These are phyloP conservation scores for Phytophthora parvispora DNA, from an alignment of 352 stramenopile species.

Conservation along the genomic window DNA sequence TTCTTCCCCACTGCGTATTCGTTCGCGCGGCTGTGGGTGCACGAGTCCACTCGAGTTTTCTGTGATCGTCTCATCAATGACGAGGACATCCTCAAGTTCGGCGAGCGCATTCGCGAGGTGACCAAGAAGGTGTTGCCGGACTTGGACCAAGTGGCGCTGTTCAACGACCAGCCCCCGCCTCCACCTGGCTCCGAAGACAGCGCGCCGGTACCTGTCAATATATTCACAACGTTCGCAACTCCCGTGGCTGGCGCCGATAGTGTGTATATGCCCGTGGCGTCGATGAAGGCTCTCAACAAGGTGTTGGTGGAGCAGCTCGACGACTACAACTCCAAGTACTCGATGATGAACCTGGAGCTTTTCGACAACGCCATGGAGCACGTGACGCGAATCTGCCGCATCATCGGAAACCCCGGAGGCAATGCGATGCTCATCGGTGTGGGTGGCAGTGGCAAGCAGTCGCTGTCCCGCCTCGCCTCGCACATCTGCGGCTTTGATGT, in stretches of 20 bases:
- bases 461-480: conserved; percentile 95
- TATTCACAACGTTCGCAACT: conserved; percentile 97
- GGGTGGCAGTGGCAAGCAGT: conserved; percentile 97
- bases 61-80: conserved; percentile 97
- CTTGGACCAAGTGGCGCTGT: conserved; percentile 86
- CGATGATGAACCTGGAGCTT: conserved; percentile 99
- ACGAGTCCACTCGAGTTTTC: conserved; percentile 98
- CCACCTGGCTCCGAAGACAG: conserved; percentile 33
- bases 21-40: conserved; percentile 95
- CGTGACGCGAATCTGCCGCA: conserved; percentile 97
- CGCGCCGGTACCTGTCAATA: conserved; percentile 66
- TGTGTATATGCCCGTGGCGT: conserved; percentile 78
- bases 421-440: conserved; percentile 99
- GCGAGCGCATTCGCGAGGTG: conserved; percentile 93
- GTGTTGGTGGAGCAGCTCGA: conserved; percentile 96
- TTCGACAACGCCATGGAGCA: conserved; percentile 99
- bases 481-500: conserved; percentile 98
- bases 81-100: conserved; percentile 95
- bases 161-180: conserved; percentile 68
- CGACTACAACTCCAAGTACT: conserved; percentile 98
- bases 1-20: conserved; percentile 92
- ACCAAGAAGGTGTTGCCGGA: conserved; percentile 94
- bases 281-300: conserved; percentile 90
- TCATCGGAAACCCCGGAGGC: conserved; percentile 97
- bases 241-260: conserved; percentile 70